Evolutionary conservation across 345 rosid genomes (phyloP).

Genomic region (Populus nigra): DNA sequence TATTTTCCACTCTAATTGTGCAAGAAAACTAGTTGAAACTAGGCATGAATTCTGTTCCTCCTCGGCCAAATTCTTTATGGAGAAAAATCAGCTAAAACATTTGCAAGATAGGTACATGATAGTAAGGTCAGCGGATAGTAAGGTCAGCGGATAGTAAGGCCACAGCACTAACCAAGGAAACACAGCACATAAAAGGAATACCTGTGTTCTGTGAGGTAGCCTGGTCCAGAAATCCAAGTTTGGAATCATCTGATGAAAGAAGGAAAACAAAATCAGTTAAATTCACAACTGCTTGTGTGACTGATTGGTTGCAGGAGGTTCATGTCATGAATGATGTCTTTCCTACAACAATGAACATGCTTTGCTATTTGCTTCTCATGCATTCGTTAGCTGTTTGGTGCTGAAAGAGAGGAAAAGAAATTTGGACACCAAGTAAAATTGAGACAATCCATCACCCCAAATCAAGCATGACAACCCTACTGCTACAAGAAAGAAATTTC

Average conservation of each 20-base stretch:
- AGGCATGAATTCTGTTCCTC: neutral
- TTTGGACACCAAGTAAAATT: too few relatives aligned
- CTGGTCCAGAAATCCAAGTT: slow-evolving; percentile 77
- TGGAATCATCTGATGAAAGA: slow-evolving; percentile 62
- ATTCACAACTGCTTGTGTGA: neutral
- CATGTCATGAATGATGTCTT: neutral
- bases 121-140: neutral
- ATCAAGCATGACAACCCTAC: neutral
- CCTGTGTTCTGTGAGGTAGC: slow-evolving; percentile 75
- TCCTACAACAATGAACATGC: neutral
- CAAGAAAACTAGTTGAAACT: too few relatives aligned
- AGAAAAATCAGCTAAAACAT: neutral
- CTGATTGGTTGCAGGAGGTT: too few relatives aligned
- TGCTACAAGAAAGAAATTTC: neutral
- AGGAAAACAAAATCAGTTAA: neutral
- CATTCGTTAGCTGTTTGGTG: neutral
- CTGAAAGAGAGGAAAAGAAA: neutral
- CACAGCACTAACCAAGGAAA: neutral
- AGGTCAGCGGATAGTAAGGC: neutral
- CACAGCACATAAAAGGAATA: slow-evolving; percentile 22
- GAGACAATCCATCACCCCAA: neutral
- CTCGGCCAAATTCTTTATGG: neutral
- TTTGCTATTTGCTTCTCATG: neutral
- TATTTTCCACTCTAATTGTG: neutral
- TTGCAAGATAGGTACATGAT: neutral